Base-by-base conservation (phyloP, 352 stramenopile species). In the Pythium sukuiense region DNA sequence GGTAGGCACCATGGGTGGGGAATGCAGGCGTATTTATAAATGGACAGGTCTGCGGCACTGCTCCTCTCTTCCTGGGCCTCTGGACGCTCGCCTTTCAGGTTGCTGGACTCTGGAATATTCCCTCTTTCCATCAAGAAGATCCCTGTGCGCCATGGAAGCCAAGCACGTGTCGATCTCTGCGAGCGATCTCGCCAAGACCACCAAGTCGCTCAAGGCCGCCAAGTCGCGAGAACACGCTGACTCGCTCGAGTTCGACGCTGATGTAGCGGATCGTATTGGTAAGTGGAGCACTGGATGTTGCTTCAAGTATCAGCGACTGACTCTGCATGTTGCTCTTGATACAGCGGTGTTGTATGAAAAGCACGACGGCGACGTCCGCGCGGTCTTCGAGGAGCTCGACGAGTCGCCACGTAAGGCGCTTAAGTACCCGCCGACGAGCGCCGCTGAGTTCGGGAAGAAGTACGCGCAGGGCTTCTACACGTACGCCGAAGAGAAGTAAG, bases 381-480 rank as follows among this genome's bases (percentile, higher is more conserved):
- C 80, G 32, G 80, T 93, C 61, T 93, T 93, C 61, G 70, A 89
- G 74, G 83, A 91, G 46, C 76, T 93, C 14, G 76, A 92, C 43
- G 85, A 93, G 64, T 91, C 79, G 30, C 85, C 85, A 13, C 80
- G 81, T 37, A 93, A 93, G 64, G 85, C 81, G 45, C 70, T 93
- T 37, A 93, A 93, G 65, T 70, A 93, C 59, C 81, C 81, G 18
- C 85, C 85, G 16, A 59, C 65, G 3, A 82, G 76, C 14, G 80
- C 83, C 8, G 65, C 76, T 12, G 85, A 91, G 43, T 93, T 93
- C 62, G 83, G 85, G 29, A 90, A 82, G 58, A 87, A 85, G 65
- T 93, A 93, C 46, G 85, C 85, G 1, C 85, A 93, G 55, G 85
- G 83, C 12, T 93, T 92, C 62, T 93, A 93, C 77, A 91, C 85